A percentile compares a stretch with the other conserved stretches of the same genome.
These are phyloP conservation scores for Termitomyces heimii DNA, from an alignment of 768 basidiomycete species.

Conservation along the genomic window DNA sequence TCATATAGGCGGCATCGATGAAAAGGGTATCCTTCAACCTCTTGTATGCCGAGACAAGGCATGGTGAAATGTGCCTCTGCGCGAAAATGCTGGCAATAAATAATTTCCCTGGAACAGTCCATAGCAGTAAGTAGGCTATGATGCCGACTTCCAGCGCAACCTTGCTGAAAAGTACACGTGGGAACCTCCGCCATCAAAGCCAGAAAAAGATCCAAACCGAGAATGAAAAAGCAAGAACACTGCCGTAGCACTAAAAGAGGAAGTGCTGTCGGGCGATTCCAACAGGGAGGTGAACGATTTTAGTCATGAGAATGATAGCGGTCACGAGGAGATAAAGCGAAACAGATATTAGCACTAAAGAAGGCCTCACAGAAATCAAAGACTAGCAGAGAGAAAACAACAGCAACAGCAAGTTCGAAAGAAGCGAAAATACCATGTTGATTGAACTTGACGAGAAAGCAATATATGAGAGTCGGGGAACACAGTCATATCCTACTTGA, in stretches of 20 bases:
- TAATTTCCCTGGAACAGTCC: constrained; percentile 13
- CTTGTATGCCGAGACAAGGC: constrained; percentile 28
- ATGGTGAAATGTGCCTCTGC: not conserved
- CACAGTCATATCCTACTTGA: not conserved
- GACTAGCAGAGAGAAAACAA: not conserved
- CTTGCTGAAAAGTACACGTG: constrained; percentile 20
- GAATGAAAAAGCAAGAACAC: not conserved
- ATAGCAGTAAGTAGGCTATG: constrained; percentile 33
- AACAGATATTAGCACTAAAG: not conserved
- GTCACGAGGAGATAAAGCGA: not conserved
- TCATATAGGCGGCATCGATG: constrained; percentile 12
- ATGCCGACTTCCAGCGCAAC: constrained; percentile 26
- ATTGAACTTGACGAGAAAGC: not conserved
- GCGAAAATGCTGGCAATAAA: not conserved
- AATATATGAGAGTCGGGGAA: not conserved
- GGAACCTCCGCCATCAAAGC: constrained; percentile 5
- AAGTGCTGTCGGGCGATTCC: not conserved
- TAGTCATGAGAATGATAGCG: not conserved
- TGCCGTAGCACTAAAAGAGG: too few species aligned
- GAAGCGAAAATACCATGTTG: not conserved
- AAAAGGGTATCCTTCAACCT: constrained; percentile 20
- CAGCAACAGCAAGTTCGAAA: not conserved
- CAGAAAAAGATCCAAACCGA: not conserved
- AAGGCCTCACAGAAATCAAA: not conserved
- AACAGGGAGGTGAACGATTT: not conserved